Evolutionary conservation across 495 filamentous ascomycete genomes (phyloP).

Genomic region (Hypoxylon fuscum): DNA sequence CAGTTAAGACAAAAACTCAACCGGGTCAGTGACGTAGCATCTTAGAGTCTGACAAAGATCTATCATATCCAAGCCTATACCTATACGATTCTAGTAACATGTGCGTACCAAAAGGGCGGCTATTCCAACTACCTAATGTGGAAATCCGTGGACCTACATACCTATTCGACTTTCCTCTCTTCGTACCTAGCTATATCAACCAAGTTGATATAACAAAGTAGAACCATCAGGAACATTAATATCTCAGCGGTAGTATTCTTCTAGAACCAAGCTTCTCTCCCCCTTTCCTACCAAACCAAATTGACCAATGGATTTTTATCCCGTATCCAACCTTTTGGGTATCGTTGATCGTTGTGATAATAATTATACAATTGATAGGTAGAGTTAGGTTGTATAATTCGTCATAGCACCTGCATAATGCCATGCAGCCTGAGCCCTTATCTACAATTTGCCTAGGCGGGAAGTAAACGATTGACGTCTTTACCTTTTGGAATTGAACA

Average conservation of each 20-base stretch:
- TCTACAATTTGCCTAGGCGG: constrained; percentile 25
- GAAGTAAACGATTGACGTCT: constrained; percentile 12
- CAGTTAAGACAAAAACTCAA: constrained; percentile 13
- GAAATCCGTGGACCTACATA: background rate
- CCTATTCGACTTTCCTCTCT: too few relatives aligned
- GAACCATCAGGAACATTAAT: background rate
- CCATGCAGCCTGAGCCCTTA: constrained; percentile 34
- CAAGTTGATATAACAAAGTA: too few relatives aligned
- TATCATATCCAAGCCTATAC: constrained; percentile 5
- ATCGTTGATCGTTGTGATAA: constrained; percentile 12
- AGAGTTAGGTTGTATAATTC: constrained; percentile 35
- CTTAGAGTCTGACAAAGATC: constrained; percentile 20
- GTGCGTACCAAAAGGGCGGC: too few relatives aligned
- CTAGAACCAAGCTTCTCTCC: background rate
- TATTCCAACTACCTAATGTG: background rate
- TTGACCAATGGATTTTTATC: background rate
- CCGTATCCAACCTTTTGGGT: constrained; percentile 1
- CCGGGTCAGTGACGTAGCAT: constrained; percentile 34
- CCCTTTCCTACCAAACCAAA: background rate
- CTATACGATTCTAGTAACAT: constrained; percentile 6
- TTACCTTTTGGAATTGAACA: constrained; percentile 16
- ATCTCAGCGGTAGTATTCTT: background rate
- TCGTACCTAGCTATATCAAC: too few relatives aligned
- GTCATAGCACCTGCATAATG: constrained; percentile 41
- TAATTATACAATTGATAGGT: constrained; percentile 4